Percentiles rank a stretch among this genome's conserved stretches.
phyloP scores from a whole-genome alignment of 177 flowering plant genomes.

The Viscum album region DNA sequence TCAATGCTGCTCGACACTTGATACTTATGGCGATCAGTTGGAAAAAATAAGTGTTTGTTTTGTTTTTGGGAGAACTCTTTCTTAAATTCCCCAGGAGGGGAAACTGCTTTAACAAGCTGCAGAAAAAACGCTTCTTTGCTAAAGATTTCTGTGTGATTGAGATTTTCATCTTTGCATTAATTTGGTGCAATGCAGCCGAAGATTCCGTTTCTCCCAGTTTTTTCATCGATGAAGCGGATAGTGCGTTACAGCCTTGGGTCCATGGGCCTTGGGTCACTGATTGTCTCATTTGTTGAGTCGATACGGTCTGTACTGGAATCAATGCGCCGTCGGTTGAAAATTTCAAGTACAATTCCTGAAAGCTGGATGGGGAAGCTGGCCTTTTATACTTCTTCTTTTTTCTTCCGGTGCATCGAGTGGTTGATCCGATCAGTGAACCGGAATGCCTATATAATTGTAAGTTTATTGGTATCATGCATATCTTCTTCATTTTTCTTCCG shows the following conservation, averaged over 20 bases:
- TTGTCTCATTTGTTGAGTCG: constrained; percentile 68
- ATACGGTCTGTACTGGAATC: constrained; percentile 68
- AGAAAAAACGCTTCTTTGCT: too few relatives aligned
- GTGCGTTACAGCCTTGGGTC: constrained; percentile 64
- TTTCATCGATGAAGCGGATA: constrained; percentile 87
- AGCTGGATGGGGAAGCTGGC: constrained; percentile 40
- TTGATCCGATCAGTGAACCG: constrained; percentile 76
- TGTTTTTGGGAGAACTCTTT: too few relatives aligned
- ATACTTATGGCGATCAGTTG: too few relatives aligned
- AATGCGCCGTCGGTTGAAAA: constrained; percentile 64
- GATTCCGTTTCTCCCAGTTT: constrained; percentile 81
- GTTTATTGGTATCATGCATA: not conserved
- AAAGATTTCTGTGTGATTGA: too few relatives aligned
- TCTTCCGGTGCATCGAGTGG: constrained; percentile 47
- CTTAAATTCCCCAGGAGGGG: too few relatives aligned
- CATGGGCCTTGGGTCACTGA: constrained; percentile 58
- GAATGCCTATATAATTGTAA: constrained; percentile 69
- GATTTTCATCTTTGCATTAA: too few relatives aligned
- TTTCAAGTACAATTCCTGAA: constrained; percentile 31
- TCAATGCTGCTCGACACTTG: too few relatives aligned
- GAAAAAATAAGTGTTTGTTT: too few relatives aligned
- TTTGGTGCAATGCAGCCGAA: constrained; percentile 38
- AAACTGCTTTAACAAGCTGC: too few relatives aligned
- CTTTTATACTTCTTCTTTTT: constrained; percentile 32
- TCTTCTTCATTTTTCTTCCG: constrained; percentile 29